These are phyloP conservation scores for Starmerella vaccinii DNA, from an alignment of 805 yeast species.

Conservation along the genomic window DNA sequence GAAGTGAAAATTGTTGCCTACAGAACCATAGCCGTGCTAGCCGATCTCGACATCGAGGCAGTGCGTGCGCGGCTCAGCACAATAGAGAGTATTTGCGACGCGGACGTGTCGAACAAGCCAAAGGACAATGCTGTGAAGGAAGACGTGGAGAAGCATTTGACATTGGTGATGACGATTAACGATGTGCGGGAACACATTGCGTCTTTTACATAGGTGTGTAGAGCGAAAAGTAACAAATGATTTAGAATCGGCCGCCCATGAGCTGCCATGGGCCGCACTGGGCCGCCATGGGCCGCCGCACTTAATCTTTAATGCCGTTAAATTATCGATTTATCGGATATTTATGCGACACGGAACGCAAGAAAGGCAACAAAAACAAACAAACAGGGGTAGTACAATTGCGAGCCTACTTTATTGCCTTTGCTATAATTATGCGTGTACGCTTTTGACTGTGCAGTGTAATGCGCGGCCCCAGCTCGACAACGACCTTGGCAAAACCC, in stretches of 20 bases:
- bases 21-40: constrained; percentile 36
- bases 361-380: too few relatives aligned
- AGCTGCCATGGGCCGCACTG: too few relatives aligned
- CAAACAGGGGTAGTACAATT: too few relatives aligned
- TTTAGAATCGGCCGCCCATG: too few relatives aligned
- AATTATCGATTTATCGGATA: too few relatives aligned
- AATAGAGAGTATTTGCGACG: constrained; percentile 31
- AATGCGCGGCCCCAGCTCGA: constrained; percentile 13
- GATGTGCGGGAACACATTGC: neutral
- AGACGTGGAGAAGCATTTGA: constrained; percentile 30
- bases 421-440: constrained; percentile 8
- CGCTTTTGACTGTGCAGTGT: constrained; percentile 3
- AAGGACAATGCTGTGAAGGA: constrained; percentile 58
- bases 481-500: neutral
- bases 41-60: constrained; percentile 10
- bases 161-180: constrained; percentile 5
- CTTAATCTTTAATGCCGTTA: too few relatives aligned
- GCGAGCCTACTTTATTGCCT: too few relatives aligned
- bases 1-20: constrained; percentile 48
- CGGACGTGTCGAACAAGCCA: constrained; percentile 40
- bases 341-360: too few relatives aligned
- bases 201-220: neutral
- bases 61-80: constrained; percentile 23
- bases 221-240: neutral
- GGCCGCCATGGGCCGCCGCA: too few relatives aligned